phyloP scores from a whole-genome alignment of 2,329 filamentous ascomycete species.

The Fusarium sp. region DNA sequence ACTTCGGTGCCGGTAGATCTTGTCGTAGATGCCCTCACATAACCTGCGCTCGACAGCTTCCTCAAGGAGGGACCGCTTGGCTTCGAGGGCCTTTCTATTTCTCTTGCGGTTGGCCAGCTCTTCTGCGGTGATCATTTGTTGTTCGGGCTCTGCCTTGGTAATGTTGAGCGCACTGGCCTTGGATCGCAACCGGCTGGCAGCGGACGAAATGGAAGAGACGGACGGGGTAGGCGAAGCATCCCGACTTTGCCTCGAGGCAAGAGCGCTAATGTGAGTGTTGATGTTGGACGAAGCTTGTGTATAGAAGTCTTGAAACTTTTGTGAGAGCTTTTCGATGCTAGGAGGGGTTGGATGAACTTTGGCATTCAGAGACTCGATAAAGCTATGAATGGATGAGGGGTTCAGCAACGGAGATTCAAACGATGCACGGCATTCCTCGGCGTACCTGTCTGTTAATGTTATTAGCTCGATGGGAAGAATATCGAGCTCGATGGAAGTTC shows the following conservation, averaged over 20 bases:
- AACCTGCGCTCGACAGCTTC: constrained; percentile 90
- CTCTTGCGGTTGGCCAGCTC: constrained; percentile 86
- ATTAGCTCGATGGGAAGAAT: constrained; percentile 94
- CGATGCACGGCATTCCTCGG: constrained; percentile 1
- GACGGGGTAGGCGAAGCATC: constrained; percentile 69
- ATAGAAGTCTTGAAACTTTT: constrained; percentile 97
- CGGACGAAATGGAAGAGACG: constrained; percentile 66
- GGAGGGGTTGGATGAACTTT: constrained; percentile 89
- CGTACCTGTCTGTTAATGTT: constrained; percentile 86
- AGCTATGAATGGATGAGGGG: constrained; percentile 64
- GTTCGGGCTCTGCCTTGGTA: constrained; percentile 64
- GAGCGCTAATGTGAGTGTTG: constrained; percentile 83
- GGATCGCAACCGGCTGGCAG: constrained; percentile 67
- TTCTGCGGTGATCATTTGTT: constrained; percentile 90
- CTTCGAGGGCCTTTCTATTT: constrained; percentile 80
- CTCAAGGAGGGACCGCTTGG: constrained; percentile 81
- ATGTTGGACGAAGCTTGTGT: constrained; percentile 83
- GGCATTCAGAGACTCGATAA: constrained; percentile 88
- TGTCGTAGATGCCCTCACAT: constrained; percentile 86
- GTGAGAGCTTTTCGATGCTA: constrained; percentile 82
- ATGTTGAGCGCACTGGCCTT: constrained; percentile 66
- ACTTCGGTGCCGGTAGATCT: constrained; percentile 90
- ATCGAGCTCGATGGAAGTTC: constrained; percentile 78
- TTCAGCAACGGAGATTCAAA: constrained; percentile 16
- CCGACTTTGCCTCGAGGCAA: constrained; percentile 80